Evolutionary conservation across 495 filamentous ascomycete genomes (phyloP), one percentile per base, ranked within the genome.

Genomic region (Hypomontagnella submonticulosa): DNA sequence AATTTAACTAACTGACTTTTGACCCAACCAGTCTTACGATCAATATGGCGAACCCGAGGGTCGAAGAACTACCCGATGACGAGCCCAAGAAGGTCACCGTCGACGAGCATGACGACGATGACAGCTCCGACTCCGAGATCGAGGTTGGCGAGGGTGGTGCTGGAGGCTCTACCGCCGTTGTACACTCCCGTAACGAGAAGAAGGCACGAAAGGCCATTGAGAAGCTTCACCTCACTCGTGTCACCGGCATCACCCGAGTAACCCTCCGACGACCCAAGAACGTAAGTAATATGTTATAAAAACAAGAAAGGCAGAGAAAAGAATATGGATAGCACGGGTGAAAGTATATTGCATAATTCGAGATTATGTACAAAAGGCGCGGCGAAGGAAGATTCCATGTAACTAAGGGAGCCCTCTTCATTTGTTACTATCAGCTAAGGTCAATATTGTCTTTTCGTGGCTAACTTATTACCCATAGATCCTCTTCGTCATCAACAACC

Each of bases 141-240:
- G 88, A 88, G 71, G 88, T 85, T 60, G 90, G 85, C 61, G 89
- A 88, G 30, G 81, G 81, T 57, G 86, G 83, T 75, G 92, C 93
- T 74, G 90, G 87, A 53, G 94, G 94, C 74, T 91, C 92, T 67
- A 84, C 87, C 42, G 90, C 97, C 76, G 87, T 92, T 57, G 89
- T 98, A 71, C 94, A 98, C 86, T 96, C 91, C 71, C 92, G 95
- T 78, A 96, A 96, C 83, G 96, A 99, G 89, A 99, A 99, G 90
- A 99, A 98, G 87, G 96, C 96, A 55, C 87, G 96, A 76, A 98
- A 98, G 85, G 91, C 92, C 74, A 97, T 99, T 78, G 91, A 91
- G 72, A 99, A 99, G 88, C 86, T 98, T 73, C 94, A 96, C 72
- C 83, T 99, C 76, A 96, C 93, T 84, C 92, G 93, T 71, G 90